Conservation (phyloP, 202 grass and related monocot species). For the Zizania palustris region DNA sequence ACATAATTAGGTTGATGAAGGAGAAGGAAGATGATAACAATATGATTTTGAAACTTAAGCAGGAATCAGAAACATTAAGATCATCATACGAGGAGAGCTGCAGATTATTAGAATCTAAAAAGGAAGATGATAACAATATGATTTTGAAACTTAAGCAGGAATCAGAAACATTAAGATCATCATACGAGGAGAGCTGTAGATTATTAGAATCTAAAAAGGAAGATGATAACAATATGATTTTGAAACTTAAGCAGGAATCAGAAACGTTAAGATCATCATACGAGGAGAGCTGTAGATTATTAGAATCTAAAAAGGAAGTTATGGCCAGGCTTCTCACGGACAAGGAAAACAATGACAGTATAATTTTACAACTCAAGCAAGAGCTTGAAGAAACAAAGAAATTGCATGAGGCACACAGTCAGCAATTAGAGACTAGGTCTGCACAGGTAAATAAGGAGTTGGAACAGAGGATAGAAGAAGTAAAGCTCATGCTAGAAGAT, state of each 20-base stretch:
- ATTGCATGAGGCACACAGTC: constrained; percentile 55
- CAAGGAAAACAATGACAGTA: constrained; percentile 57
- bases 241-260: constrained; percentile 60
- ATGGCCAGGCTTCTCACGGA: constrained; percentile 54
- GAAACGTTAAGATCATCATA: constrained; percentile 50
- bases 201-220: constrained; percentile 36
- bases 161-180: constrained; percentile 54
- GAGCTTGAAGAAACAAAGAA: constrained; percentile 67
- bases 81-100: constrained; percentile 51
- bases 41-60: constrained; percentile 61
- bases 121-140: constrained; percentile 40
- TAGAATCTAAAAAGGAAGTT: constrained; percentile 60
- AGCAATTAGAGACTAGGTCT: constrained; percentile 47
- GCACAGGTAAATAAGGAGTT: constrained; percentile 47
- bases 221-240: constrained; percentile 38
- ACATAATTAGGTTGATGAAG: constrained; percentile 48
- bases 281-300: constrained; percentile 42
- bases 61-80: constrained; percentile 57
- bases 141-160: constrained; percentile 70
- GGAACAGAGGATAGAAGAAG: constrained; percentile 68
- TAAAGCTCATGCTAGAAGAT: constrained; percentile 69
- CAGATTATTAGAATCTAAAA: constrained; percentile 51
- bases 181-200: constrained; percentile 49
- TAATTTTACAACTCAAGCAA: constrained; percentile 65
- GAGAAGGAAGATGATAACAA: constrained; percentile 57